These are phyloP conservation scores for Colletotrichum eremochloae DNA, from an alignment of 2,329 filamentous ascomycete species.

Conservation along the genomic window DNA sequence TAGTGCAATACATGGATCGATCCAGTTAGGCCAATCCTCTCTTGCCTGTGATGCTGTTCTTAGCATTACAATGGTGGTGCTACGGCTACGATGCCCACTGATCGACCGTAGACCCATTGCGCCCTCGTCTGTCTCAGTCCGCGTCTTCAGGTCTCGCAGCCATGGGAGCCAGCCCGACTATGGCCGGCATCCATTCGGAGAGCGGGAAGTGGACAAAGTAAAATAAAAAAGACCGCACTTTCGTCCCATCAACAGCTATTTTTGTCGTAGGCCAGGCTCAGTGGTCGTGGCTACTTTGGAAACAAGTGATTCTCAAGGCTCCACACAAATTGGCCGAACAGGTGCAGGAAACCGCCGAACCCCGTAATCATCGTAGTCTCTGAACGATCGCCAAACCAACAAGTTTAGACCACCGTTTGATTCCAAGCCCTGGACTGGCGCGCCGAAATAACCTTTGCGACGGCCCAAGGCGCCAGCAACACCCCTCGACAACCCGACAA, in stretches of 20 bases:
- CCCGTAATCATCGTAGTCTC: conserved; percentile 26
- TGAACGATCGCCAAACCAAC: conserved; percentile 25
- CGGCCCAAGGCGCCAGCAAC: conserved; percentile 28
- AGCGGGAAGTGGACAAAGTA: background rate
- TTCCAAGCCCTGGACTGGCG: conserved; percentile 26
- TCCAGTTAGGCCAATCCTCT: background rate
- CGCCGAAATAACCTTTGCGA: conserved; percentile 33
- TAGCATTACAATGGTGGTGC: background rate
- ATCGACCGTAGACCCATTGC: background rate
- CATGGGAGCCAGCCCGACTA: conserved; percentile 17
- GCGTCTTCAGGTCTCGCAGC: conserved; percentile 11
- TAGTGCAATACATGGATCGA: conserved; percentile 1
- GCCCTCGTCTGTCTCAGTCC: conserved; percentile 1
- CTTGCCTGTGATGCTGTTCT: background rate
- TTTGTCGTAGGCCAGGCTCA: conserved; percentile 28
- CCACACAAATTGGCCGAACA: conserved; percentile 23
- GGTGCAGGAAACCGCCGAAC: conserved; percentile 38
- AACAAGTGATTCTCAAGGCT: conserved; percentile 13
- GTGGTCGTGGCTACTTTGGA: conserved; percentile 19
- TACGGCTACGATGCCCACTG: background rate
- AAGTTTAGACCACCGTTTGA: conserved; percentile 40
- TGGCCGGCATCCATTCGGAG: conserved; percentile 12
- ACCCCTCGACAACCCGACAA: conserved; percentile 6
- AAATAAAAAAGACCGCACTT: conserved; percentile 19
- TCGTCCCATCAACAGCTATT: conserved; percentile 38